Evolutionary conservation across 169 alveolate species (phyloP).

Genomic region (Amoebophrya sp.): DNA sequence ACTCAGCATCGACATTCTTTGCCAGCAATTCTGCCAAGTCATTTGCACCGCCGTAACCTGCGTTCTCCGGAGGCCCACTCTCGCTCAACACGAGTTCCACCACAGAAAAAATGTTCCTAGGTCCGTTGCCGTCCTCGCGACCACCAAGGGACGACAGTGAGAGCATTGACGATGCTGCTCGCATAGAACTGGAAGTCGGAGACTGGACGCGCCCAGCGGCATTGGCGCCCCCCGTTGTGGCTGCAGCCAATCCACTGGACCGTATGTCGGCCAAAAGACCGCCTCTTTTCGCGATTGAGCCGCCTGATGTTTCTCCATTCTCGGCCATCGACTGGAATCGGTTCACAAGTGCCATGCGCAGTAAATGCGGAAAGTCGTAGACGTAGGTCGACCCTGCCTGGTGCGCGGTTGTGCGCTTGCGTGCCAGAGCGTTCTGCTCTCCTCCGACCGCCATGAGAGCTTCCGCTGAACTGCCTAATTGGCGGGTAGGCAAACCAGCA

Average conservation of each 20-base stretch:
- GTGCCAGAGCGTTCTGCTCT: not conserved
- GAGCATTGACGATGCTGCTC: too few relatives aligned
- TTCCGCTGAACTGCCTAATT: not conserved
- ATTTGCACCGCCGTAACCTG: too few relatives aligned
- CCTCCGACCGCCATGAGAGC: not conserved
- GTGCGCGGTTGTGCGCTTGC: not conserved
- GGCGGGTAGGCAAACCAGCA: not conserved
- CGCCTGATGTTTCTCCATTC: too few relatives aligned
- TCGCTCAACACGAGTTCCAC: too few relatives aligned
- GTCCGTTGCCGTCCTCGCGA: too few relatives aligned
- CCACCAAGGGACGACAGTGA: too few relatives aligned
- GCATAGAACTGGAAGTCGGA: not conserved
- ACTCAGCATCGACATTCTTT: too few relatives aligned
- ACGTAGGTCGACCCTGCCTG: not conserved
- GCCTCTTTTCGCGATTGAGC: too few relatives aligned
- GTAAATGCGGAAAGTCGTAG: constrained; percentile 6
- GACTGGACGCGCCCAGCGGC: not conserved
- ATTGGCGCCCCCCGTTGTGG: not conserved
- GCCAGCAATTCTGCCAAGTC: too few relatives aligned
- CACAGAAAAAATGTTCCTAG: too few relatives aligned
- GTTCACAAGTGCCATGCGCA: not conserved
- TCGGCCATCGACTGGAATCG: not conserved
- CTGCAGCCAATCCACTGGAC: not conserved
- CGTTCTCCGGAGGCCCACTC: too few relatives aligned
- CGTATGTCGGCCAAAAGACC: too few relatives aligned